Base-by-base conservation (phyloP, 208 protist species). In the Acanthamoeba healyi region DNA sequence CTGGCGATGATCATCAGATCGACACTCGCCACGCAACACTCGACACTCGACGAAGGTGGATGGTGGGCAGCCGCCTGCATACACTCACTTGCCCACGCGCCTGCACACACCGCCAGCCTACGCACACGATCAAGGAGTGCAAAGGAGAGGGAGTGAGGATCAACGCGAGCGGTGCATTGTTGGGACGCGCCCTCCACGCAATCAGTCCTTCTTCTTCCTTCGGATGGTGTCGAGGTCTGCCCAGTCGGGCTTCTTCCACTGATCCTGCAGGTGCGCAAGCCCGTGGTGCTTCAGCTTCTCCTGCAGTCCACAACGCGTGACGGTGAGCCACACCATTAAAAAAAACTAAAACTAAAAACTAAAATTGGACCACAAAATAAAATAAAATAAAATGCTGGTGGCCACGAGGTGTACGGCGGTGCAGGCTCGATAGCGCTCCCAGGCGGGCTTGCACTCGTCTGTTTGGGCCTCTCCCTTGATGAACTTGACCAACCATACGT, bases 191-290 rank as follows among this genome's bases (percentile, higher is more conserved):
- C n/a, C n/a, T n/a, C n/a, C n/a, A n/a, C n/a, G n/a, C n/a, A n/a
- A n/a, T n/a, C n/a, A n/a, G n/a, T n/a, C n/a, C n/a, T n/a, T n/a
- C n/a, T 77, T 77, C 44, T 86, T 86, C 32, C 77, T 49, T 38
- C 77, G 77, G 32, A 91, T 91, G 58, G 49, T 70, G 54, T 91
- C 84, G 0, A 91, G 56, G 49, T 91, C 56, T 12, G 3, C 29
- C 56, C 49, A 91, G 34, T 63, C 26, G 26, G 84, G 84, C 58
- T 91, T 91, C 40, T 70, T 63, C 84, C 84, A 91, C 56, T 91
- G 38, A 32, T 63, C 49, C 34, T 91, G 84, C 84, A 91, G 9
- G 84, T 91, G 54, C 17, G 84, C 67, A 49, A 91, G 36, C 56
- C 38, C 54, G 34, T 91, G 38, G 36, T 91, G 36, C 38, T 70